phyloP scores from a whole-genome alignment of 1,139 yeast species.

The Taiozyma onychis region DNA sequence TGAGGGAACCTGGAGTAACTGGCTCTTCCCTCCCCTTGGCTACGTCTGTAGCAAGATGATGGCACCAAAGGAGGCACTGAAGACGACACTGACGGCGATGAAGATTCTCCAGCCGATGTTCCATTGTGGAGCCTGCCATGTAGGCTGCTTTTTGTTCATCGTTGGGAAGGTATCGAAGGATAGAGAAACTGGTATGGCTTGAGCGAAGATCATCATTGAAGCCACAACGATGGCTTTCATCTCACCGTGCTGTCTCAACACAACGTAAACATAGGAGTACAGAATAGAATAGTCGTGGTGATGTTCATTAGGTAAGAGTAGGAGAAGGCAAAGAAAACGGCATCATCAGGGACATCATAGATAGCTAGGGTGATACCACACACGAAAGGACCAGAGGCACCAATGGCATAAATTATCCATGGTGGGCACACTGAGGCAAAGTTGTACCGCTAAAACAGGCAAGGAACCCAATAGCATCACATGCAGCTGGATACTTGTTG shows the following conservation, averaged over 20 bases:
- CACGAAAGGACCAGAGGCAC: conserved; percentile 10
- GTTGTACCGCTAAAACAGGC: conserved; percentile 7
- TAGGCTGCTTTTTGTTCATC: conserved; percentile 41
- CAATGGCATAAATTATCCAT: conserved; percentile 18
- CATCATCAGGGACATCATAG: conserved; percentile 29
- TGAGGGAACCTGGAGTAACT: not conserved
- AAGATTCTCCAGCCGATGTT: conserved; percentile 44
- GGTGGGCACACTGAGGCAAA: conserved; percentile 26
- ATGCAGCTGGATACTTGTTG: conserved; percentile 15
- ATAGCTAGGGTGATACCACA: conserved; percentile 29
- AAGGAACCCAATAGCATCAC: conserved; percentile 10
- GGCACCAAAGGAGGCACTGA: conserved; percentile 53
- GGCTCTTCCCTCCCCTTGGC: conserved; percentile 48
- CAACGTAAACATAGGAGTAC: conserved; percentile 1
- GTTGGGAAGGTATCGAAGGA: conserved; percentile 15
- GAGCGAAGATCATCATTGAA: conserved; percentile 8
- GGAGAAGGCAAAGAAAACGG: conserved; percentile 23
- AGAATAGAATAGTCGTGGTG: conserved; percentile 1
- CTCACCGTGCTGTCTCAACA: conserved; percentile 3
- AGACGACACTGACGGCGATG: conserved; percentile 44
- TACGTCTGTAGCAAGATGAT: conserved; percentile 54
- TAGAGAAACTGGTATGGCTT: conserved; percentile 13
- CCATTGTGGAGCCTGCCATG: conserved; percentile 43
- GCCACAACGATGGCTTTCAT: conserved; percentile 7
- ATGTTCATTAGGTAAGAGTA: conserved; percentile 30